Evolutionary conservation across 75 land plant species (phyloP).

Genomic region (Cunninghamia lanceolata): DNA sequence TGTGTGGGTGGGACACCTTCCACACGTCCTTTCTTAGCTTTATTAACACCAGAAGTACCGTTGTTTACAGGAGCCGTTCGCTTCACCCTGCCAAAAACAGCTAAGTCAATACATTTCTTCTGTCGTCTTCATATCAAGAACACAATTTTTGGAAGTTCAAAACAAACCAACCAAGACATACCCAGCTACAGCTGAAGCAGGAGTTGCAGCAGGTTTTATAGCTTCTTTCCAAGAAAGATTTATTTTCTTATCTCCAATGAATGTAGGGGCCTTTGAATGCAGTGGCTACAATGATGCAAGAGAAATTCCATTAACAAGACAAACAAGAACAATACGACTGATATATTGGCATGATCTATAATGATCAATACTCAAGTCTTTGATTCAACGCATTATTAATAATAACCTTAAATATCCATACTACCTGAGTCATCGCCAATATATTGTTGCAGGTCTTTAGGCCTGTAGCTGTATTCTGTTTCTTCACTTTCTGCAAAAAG

Average conservation of each 20-base stretch:
- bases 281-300: conserved; percentile 57
- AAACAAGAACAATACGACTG: neutral
- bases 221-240: conserved; percentile 89
- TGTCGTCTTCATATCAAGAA: neutral
- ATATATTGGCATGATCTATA: neutral
- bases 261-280: conserved; percentile 78
- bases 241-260: conserved; percentile 75
- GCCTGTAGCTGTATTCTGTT: conserved; percentile 64
- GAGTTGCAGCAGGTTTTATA: conserved; percentile 39
- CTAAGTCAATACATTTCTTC: neutral
- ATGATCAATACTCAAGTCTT: neutral
- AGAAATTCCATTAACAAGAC: neutral
- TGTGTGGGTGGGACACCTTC: conserved; percentile 52
- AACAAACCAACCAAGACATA: conserved; percentile 11
- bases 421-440: conserved; percentile 82
- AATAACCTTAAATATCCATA: neutral
- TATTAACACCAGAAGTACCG: conserved; percentile 36
- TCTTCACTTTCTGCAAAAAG: conserved; percentile 62
- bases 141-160: neutral
- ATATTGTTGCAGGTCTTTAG: conserved; percentile 88
- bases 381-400: neutral
- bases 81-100: conserved; percentile 33
- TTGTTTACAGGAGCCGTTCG: conserved; percentile 37
- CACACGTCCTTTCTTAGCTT: conserved; percentile 61
- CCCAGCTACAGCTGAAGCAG: conserved; percentile 30